These are phyloP conservation scores for Podaxis rugospora DNA, from an alignment of 768 basidiomycete genomes.

Conservation along the genomic window DNA sequence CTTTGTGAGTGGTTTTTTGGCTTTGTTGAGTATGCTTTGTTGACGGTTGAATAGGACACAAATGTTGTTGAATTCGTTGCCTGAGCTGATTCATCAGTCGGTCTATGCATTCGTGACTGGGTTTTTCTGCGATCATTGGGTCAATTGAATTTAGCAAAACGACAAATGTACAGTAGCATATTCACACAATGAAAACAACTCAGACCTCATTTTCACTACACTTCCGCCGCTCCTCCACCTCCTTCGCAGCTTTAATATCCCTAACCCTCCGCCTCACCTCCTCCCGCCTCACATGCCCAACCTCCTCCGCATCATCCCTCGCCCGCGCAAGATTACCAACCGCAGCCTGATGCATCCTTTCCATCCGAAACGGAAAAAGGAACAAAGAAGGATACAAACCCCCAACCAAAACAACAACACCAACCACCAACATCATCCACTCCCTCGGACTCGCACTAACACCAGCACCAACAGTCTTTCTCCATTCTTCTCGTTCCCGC, in stretches of 20 bases:
- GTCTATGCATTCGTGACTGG: conserved; percentile 4
- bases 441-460: conserved; percentile 38
- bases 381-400: conserved; percentile 25
- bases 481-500: conserved; percentile 30
- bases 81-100: neutral
- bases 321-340: conserved; percentile 56
- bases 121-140: conserved; percentile 7
- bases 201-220: neutral
- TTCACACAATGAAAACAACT: neutral
- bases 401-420: conserved; percentile 25
- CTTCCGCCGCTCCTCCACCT: neutral
- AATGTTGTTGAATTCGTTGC: neutral
- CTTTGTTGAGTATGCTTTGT: neutral
- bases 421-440: conserved; percentile 40
- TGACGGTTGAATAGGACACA: neutral
- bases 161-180: neutral
- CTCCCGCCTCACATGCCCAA: conserved; percentile 49
- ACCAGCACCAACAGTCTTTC: conserved; percentile 12
- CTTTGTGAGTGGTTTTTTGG: neutral
- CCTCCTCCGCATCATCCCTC: conserved; percentile 48
- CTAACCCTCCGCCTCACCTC: conserved; percentile 47
- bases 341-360: conserved; percentile 47
- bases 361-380: conserved; percentile 28
- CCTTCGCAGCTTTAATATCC: conserved; percentile 22
- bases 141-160: conserved; percentile 1